Evolutionary conservation across 495 filamentous ascomycete species (phyloP), one percentile per base, ranked within the genome.

Genomic region (Darksidea phi): DNA sequence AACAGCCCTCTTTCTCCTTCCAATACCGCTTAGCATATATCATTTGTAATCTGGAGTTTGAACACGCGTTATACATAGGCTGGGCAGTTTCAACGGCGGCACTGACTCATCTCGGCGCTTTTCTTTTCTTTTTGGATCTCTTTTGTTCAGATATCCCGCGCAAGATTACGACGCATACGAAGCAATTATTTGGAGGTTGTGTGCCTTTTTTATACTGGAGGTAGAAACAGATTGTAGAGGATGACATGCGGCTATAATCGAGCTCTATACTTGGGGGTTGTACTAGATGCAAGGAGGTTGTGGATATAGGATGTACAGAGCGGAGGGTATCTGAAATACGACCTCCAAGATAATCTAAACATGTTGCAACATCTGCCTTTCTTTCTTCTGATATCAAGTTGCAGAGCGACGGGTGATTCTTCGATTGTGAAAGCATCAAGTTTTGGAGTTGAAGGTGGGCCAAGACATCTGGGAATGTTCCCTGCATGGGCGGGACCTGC

Each of bases 81-180:
- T 45, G 52, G 25, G 10, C 52, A 43, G 13, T 45, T 8, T 43
- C 28, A 17, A 36, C n/a, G 38, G 52, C 18, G 17, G 2, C 25
- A 36, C 37, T 21, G 52, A 45, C 18, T 54, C 52, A 24, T 21
- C 11, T 43, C 28, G 52, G 18, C 6, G 32, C 6, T 21, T 54
- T 42, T 54, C 36, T 24, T 20, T 43, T 25, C 6, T 43, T 37
- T 24, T 54, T 32, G 52, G 25, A 54, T 45, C 10, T 54, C 21
- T 18, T 34, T 41, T 18, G 21, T 50, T 1, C 51, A 41, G 47
- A 59, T 59, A 59, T 48, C 55, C 55, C 55, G 46, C 41, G 42
- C 25, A 59, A 17, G 45, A 59, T 47, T 43, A 50, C 34, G 55
- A 59, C 20, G 55, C 42, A 59, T 24, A 57, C 47, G 46, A 48